These are phyloP conservation scores for Eucalyptus cloeziana DNA, from an alignment of 345 rosid genomes.

Conservation along the genomic window DNA sequence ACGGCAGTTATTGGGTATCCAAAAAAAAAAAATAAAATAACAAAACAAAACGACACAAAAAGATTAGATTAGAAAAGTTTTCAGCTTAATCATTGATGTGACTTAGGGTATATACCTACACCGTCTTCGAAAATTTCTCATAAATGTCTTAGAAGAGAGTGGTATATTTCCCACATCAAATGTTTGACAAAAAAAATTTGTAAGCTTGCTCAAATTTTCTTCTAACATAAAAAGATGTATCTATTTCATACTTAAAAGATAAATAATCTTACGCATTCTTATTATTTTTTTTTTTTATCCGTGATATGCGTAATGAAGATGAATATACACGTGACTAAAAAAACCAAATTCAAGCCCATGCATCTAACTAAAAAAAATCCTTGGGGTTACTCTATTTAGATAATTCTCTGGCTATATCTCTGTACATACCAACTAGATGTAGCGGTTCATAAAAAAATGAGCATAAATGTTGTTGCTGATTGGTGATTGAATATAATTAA, in stretches of 20 bases:
- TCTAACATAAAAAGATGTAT: not conserved
- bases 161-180: not conserved
- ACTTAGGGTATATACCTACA: not conserved
- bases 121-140: rapidly evolving
- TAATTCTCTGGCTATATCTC: not conserved
- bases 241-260: not conserved
- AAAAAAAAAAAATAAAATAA: too few species aligned
- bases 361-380: not conserved
- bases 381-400: not conserved
- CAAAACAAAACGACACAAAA: not conserved
- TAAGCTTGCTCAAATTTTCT: not conserved
- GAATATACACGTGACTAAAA: not conserved
- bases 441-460: not conserved
- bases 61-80: not conserved
- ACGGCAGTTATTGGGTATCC: rapidly evolving
- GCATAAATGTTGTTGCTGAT: not conserved
- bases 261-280: not conserved
- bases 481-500: not conserved
- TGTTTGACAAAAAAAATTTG: not conserved
- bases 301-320: too few species aligned
- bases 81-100: not conserved
- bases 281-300: not conserved
- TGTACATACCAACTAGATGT: not conserved
- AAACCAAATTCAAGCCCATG: not conserved
- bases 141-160: not conserved